A percentile compares a stretch with the other conserved stretches of the same genome.
phyloP scores from a whole-genome alignment of 805 yeast genomes.

The Pichia exigua region DNA sequence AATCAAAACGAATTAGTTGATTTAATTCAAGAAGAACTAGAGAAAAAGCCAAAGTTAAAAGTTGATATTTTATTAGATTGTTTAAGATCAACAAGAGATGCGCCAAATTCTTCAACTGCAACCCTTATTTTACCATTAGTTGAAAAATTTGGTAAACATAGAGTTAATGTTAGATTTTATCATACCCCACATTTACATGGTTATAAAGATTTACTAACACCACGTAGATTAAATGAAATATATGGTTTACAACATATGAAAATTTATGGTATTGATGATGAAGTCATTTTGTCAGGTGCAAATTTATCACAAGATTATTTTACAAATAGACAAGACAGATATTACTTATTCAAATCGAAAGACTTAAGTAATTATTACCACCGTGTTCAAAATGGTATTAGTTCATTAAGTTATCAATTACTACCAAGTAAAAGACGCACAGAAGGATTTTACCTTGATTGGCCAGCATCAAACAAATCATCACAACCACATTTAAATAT shows the following conservation, averaged over 20 bases:
- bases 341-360: conserved; percentile 58
- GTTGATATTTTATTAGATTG: conserved; percentile 80
- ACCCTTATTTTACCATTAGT: conserved; percentile 61
- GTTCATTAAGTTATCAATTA: conserved; percentile 64
- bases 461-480: conserved; percentile 67
- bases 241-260: conserved; percentile 96
- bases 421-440: conserved; percentile 31
- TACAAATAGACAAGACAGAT: conserved; percentile 90
- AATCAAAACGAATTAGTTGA: conserved; percentile 67
- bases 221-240: conserved; percentile 84
- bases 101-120: conserved; percentile 74
- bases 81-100: conserved; percentile 86
- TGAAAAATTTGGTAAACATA: conserved; percentile 48
- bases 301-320: conserved; percentile 88
- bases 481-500: conserved; percentile 59
- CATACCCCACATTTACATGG: conserved; percentile 84
- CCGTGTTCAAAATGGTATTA: conserved; percentile 57
- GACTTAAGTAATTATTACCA: conserved; percentile 65
- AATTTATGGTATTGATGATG: conserved; percentile 89
- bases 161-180: conserved; percentile 78
- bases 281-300: conserved; percentile 83
- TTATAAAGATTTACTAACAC: conserved; percentile 53
- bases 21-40: conserved; percentile 53
- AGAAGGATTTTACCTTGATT: conserved; percentile 46
- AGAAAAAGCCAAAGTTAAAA: conserved; percentile 48